Evolutionary conservation across 179 eudicot species (phyloP), one percentile per base, ranked within the genome.

Genomic region (Sideroxylon spinosum): DNA sequence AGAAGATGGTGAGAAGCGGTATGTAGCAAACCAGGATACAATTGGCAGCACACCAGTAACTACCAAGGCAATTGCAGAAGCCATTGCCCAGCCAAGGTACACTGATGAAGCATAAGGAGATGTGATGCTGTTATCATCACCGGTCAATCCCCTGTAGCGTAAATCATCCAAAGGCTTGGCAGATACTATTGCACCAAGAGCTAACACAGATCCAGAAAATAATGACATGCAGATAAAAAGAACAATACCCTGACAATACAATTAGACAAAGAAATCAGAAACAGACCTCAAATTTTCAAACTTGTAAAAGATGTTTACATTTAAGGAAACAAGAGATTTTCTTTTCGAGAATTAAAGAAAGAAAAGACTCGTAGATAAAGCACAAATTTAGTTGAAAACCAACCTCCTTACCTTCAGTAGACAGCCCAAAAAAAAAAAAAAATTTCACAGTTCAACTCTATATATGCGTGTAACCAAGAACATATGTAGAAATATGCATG

Each of bases 41-140:
- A 93, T 87, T 44, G 99, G 98, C 74, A 95, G 90, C 79, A 89
- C 88, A 69, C 98, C 98, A 59, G 97, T 90, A 74, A 91, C 91
- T 63, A 86, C 71, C 59, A 95, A 86, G 78, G 91, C 91, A 79
- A 95, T 89, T 60, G 87, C 90, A 75, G 93, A 88, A 78, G 98
- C 95, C 88, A 93, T 86, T 46, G 95, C 98, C 99, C 99, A 95
- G 78, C 99, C 99, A 84, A 95, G 84, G 80, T 88, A 95, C 69
- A 83, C 76, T 32, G 98, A 85, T 37, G 99, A 93, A 12, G 93
- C 91, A 85, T 95, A 95, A 22, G 95, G 97, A 80, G 97, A 93
- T 74, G 84, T 74, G 77, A 81, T 80, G 77, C 85, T 84, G 80
- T 84, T 86, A 78, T 81, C 86, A 61, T 78, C 89, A 71, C 86